Evolutionary conservation across 2,329 filamentous ascomycete genomes (phyloP).

Genomic region (Emericellopsis atlantica): DNA sequence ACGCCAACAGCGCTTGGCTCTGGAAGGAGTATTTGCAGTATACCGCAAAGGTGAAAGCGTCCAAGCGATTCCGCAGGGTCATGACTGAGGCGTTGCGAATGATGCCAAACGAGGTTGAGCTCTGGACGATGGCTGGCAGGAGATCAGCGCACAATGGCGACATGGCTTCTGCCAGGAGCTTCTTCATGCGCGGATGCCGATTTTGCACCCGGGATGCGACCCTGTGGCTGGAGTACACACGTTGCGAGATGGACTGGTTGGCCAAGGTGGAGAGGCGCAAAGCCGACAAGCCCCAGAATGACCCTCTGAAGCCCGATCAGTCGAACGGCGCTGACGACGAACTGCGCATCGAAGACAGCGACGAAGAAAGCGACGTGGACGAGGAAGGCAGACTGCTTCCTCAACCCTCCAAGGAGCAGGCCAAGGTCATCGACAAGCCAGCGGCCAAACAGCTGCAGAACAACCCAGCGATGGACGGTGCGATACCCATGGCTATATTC

Average conservation of each 20-base stretch:
- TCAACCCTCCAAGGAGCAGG: conserved; percentile 25
- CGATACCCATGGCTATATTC: conserved; percentile 85
- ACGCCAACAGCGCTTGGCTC: conserved; percentile 66
- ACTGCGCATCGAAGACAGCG: conserved; percentile 27
- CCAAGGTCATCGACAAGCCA: conserved; percentile 32
- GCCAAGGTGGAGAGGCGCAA: conserved; percentile 65
- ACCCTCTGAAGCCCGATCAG: conserved; percentile 30
- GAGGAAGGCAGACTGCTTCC: conserved; percentile 28
- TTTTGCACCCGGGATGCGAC: conserved; percentile 68
- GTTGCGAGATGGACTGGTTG: conserved; percentile 87
- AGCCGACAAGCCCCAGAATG: conserved; percentile 39
- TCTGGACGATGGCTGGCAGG: conserved; percentile 81
- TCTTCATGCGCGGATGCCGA: conserved; percentile 77
- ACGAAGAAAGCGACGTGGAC: conserved; percentile 31
- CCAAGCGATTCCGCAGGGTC: conserved; percentile 51
- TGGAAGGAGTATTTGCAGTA: conserved; percentile 90
- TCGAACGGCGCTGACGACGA: conserved; percentile 33
- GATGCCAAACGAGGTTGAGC: conserved; percentile 67
- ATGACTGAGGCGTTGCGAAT: conserved; percentile 64
- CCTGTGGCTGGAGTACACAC: conserved; percentile 83
- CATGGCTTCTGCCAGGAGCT: conserved; percentile 73
- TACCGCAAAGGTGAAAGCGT: conserved; percentile 53
- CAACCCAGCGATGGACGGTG: conserved; percentile 81
- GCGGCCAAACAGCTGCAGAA: conserved; percentile 43
- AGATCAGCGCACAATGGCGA: conserved; percentile 70